Base-by-base conservation (phyloP, 1,284 basidiomycete genomes). In the Omphalotus olearius region DNA sequence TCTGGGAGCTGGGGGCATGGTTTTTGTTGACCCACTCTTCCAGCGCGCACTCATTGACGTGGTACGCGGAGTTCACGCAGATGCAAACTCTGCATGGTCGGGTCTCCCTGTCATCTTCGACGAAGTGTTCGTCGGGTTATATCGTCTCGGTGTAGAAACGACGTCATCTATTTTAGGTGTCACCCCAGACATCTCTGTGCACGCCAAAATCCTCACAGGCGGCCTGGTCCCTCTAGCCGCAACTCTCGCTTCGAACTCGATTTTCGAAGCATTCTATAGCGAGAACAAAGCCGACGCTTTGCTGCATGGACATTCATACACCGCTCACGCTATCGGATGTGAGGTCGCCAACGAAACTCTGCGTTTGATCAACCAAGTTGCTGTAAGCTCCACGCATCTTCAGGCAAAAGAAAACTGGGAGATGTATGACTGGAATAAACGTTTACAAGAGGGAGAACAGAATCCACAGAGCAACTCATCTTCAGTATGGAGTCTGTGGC, bases 11-110 rank as follows among this genome's bases (percentile, higher is more conserved):
- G 96, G 93, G 0, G 96, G 96, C 0, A 98, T 98, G 96, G 75
- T 95, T 37, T 98, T 98, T 64, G 93, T 98, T 44, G 96, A 99
- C 63, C 96, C 96, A 1, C 83, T 99, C 33, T 98, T 96, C 77
- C 96, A 99, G 66, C 81, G 91, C 17, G 73, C 93, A 37, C 70
- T 99, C 54, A 74, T 98, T 44, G 92, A 97, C 59, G 78, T 83
- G 2, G 89, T 92, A 5, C 83, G 96, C 30, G 74, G 71, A 2
- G 60, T 62, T 17, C 64, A 61, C 13, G 51, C 52, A 14, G 13
- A 61, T 9, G 46, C 59, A 14, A 56, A 60, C 3, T 54, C 64
- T 13, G 64, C 63, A 17, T 91, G 88, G 86, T 74, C 71, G 6
- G 89, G 90, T 28, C 73, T 98, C 16, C 94, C 96, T 0, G 87